Evolutionary conservation across 768 basidiomycete species (phyloP).

Genomic region (Lentinula guzmanii): DNA sequence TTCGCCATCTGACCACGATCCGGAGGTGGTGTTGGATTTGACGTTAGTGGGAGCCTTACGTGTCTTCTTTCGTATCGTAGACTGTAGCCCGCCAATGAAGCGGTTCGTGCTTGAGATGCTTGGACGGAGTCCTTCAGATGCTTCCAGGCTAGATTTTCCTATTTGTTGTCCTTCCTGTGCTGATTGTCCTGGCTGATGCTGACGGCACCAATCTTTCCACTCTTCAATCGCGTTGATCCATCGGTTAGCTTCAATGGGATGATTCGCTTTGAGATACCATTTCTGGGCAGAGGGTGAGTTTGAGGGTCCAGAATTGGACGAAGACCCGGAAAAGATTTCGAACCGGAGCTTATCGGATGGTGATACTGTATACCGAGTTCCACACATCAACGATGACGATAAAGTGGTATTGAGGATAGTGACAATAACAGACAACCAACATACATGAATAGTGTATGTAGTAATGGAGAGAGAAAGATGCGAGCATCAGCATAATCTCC

Average conservation of each 20-base stretch:
- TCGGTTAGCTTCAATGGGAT: conserved; percentile 83
- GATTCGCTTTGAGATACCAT: conserved; percentile 82
- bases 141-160: too few relatives aligned
- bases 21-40: neutral
- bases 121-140: too few relatives aligned
- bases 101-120: too few relatives aligned
- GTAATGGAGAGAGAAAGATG: too few relatives aligned
- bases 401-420: neutral
- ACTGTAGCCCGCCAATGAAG: too few relatives aligned
- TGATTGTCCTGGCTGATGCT: conserved; percentile 16
- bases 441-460: too few relatives aligned
- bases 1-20: neutral
- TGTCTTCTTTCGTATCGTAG: too few relatives aligned
- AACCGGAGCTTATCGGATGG: conserved; percentile 65
- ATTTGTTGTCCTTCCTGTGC: neutral
- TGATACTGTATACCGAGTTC: conserved; percentile 28
- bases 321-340: conserved; percentile 64
- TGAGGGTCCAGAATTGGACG: conserved; percentile 36
- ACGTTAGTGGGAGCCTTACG: too few relatives aligned
- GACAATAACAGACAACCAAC: neutral
- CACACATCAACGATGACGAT: neutral
- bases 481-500: too few relatives aligned
- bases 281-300: conserved; percentile 45
- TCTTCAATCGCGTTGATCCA: conserved; percentile 77
- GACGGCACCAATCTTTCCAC: conserved; percentile 58